Evolutionary conservation across 1,284 basidiomycete genomes (phyloP).

Genomic region (Austropuccinia psidii): DNA sequence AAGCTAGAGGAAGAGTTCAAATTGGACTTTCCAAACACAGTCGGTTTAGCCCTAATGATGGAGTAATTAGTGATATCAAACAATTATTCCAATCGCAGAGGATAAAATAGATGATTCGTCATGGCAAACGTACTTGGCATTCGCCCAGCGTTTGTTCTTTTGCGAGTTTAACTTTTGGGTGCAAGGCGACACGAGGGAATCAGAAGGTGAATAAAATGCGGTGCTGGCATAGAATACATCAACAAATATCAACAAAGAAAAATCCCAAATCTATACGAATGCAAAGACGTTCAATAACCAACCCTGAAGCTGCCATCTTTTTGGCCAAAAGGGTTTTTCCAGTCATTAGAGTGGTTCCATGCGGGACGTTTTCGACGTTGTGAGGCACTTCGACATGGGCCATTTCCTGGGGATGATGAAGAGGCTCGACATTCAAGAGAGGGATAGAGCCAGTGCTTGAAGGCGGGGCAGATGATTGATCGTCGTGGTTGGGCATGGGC

Average conservation of each 20-base stretch:
- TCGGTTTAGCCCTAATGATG: slow-evolving; percentile 17
- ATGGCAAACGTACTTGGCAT: slow-evolving; percentile 20
- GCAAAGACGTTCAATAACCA: background rate
- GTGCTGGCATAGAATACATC: background rate
- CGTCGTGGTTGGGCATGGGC: background rate
- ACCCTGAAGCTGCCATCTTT: slow-evolving; percentile 35
- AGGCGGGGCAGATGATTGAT: background rate
- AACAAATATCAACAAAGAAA: background rate
- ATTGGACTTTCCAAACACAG: slow-evolving; percentile 35
- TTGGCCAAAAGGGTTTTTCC: slow-evolving; percentile 34
- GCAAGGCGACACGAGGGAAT: slow-evolving; percentile 32
- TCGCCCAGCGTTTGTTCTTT: slow-evolving; percentile 36
- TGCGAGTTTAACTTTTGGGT: slow-evolving; percentile 33
- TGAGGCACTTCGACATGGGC: slow-evolving; percentile 34
- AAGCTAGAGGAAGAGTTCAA: slow-evolving; percentile 15
- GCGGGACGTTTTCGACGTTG: slow-evolving; percentile 36
- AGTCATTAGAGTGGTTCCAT: slow-evolving; percentile 24
- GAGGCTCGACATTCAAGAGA: slow-evolving; percentile 26
- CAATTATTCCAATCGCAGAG: background rate
- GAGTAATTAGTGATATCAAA: background rate
- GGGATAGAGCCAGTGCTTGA: slow-evolving; percentile 4
- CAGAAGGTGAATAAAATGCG: slow-evolving; percentile 36
- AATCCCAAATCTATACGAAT: background rate
- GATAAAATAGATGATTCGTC: background rate
- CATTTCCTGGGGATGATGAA: slow-evolving; percentile 36